These are phyloP conservation scores for Globisporangium cederbergense DNA, from an alignment of 352 stramenopile genomes.

Conservation along the genomic window DNA sequence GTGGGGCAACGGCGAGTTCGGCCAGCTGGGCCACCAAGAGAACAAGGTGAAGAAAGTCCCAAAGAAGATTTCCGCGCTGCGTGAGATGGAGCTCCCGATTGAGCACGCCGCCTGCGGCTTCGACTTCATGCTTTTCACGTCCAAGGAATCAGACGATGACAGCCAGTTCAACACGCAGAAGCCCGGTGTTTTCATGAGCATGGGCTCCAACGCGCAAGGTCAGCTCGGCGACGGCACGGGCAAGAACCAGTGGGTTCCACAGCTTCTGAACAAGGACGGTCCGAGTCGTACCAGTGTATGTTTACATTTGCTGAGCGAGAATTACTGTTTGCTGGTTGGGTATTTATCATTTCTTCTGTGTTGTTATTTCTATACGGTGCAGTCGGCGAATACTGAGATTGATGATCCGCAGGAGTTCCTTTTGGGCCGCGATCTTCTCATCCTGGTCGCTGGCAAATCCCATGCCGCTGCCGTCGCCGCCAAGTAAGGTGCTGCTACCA, in stretches of 20 bases:
- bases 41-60: constrained; percentile 85
- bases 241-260: constrained; percentile 84
- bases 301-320: not conserved
- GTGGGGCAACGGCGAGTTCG: constrained; percentile 74
- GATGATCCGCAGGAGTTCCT: constrained; percentile 69
- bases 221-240: constrained; percentile 62
- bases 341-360: not conserved
- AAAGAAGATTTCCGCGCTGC: constrained; percentile 82
- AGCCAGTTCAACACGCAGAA: constrained; percentile 76
- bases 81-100: constrained; percentile 72
- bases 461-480: constrained; percentile 52
- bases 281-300: constrained; percentile 52
- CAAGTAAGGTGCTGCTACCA: constrained; percentile 25
- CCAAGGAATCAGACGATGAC: constrained; percentile 57
- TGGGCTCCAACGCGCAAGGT: constrained; percentile 69
- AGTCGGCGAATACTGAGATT: constrained; percentile 53
- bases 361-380: constrained; percentile 2
- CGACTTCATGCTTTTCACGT: constrained; percentile 76
- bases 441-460: constrained; percentile 53
- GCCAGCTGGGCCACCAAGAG: constrained; percentile 78
- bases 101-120: constrained; percentile 49
- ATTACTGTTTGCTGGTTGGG: not conserved
- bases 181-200: constrained; percentile 76
- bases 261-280: constrained; percentile 71
- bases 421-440: constrained; percentile 62